Evolutionary conservation across 164 flowering plant genomes (phyloP).

Genomic region (Tinospora cordifolia): DNA sequence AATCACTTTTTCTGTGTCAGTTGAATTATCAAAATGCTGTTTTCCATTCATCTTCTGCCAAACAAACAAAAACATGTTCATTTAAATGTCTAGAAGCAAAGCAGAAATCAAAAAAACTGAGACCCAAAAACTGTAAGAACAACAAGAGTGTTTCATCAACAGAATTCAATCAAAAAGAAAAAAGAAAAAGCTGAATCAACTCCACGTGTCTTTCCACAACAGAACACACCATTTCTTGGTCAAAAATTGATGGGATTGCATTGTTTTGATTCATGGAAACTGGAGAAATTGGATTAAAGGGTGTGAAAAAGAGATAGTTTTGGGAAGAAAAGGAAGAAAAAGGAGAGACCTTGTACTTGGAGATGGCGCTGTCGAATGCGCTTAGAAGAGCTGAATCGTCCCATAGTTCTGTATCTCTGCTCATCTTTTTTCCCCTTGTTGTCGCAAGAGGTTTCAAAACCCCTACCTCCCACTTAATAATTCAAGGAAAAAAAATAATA

Average conservation of each 20-base stretch:
- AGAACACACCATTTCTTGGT: not conserved
- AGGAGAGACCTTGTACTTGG: slow-evolving; percentile 51
- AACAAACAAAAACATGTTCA: not conserved
- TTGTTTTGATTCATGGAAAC: not conserved
- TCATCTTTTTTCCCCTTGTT: slow-evolving; percentile 22
- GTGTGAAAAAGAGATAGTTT: not conserved
- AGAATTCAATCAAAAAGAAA: not conserved
- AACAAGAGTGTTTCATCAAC: not conserved
- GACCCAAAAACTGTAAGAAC: not conserved
- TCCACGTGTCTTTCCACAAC: not conserved
- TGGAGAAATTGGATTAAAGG: too few relatives aligned
- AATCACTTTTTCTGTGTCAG: slow-evolving; percentile 12
- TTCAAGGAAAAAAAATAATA: too few relatives aligned
- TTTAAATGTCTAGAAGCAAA: not conserved
- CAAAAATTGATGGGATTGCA: not conserved
- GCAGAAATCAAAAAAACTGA: not conserved
- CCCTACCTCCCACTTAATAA: too few relatives aligned
- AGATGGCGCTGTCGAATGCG: slow-evolving; percentile 59
- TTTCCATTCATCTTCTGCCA: slow-evolving; percentile 36
- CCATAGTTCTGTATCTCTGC: slow-evolving; percentile 46
- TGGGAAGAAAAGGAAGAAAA: slow-evolving; percentile 3
- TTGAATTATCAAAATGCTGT: slow-evolving; percentile 6
- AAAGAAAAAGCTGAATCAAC: not conserved
- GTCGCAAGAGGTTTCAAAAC: not conserved
- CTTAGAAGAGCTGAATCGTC: slow-evolving; percentile 66